Evolutionary conservation across 352 stramenopile species (phyloP).

Genomic region (Globisporangium canariense): DNA sequence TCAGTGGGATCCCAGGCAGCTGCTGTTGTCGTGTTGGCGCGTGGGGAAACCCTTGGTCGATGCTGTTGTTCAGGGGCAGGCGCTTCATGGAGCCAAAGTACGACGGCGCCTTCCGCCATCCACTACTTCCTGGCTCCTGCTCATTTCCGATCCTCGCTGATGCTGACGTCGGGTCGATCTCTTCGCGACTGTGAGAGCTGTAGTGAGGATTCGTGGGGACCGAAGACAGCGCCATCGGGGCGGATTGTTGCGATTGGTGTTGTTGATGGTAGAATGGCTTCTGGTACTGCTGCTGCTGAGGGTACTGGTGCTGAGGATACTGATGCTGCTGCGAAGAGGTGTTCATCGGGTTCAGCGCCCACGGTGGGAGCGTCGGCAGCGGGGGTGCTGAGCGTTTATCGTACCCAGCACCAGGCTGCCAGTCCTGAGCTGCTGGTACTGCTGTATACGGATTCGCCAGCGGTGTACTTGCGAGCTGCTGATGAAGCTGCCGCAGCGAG

Average conservation of each 20-base stretch:
- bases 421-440: slow-evolving; percentile 6
- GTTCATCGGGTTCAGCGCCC: slow-evolving; percentile 20
- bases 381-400: slow-evolving; percentile 32
- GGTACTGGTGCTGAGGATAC: slow-evolving; percentile 7
- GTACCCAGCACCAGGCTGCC: slow-evolving; percentile 18
- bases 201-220: background rate
- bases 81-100: slow-evolving; percentile 57
- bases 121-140: background rate
- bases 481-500: slow-evolving; percentile 43
- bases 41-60: background rate
- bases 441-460: slow-evolving; percentile 13
- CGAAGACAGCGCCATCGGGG: background rate
- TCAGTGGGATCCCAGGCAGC: background rate
- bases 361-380: slow-evolving; percentile 47
- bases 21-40: background rate
- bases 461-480: slow-evolving; percentile 27
- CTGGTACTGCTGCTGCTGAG: slow-evolving; percentile 3
- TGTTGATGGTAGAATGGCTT: background rate
- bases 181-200: slow-evolving; percentile 17
- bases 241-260: background rate
- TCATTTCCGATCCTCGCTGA: background rate
- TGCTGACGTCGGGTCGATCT: background rate
- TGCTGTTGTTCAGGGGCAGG: slow-evolving; percentile 17
- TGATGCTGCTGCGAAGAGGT: slow-evolving; percentile 14
- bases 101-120: slow-evolving; percentile 43